Evolutionary conservation across 768 basidiomycete species (phyloP), one percentile per base, ranked within the genome.

Genomic region (Daedaleopsis nitida): DNA sequence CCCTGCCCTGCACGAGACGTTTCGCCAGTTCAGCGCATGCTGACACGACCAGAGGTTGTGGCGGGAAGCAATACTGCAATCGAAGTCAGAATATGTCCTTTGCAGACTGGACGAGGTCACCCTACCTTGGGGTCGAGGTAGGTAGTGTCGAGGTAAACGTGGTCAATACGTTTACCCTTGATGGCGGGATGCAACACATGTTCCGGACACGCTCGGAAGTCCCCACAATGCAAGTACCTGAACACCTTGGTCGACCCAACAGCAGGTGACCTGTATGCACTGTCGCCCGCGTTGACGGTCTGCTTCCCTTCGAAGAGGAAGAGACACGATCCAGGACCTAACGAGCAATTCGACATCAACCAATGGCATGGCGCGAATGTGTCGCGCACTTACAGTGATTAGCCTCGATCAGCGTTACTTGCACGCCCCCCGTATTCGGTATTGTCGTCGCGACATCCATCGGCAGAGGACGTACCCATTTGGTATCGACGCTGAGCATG

Each of bases 201-300:
- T 50, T 82, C 81, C 0, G 97, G 97, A 21, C 89, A 94, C 2
- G 96, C 96, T 42, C 92, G 83, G 66, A 94, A 93, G 70, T 93
- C 96, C 0, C 97, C 97, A 65, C 97, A 98, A 69, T 99, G 97
- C 7, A 99, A 80, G 71, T 98, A 98, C 39, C 94, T 83, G 72
- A 94, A 98, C 1, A 80, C 75, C 60, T 80, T 83, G 37, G 79
- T 72, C 2, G 89, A 86, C 4, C 92, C 94, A 14, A 96, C 80
- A 58, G 79, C 86, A 0, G 83, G 76, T 0, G 90, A 91, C 62
- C 83, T 86, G 78, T 86, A 91, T 4, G 77, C 75, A 58, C 88
- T 91, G 70, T 96, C 94, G 0, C 95, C 96, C 0, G 94, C 92
- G 70, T 96, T 80, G 56, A 89, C 77, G 0, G 95, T 98, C 72